Percentiles rank a stretch among this genome's conserved stretches.
Evolutionary conservation across 2,329 filamentous ascomycete species (phyloP).

Genomic region (Fusarium agapanthi): DNA sequence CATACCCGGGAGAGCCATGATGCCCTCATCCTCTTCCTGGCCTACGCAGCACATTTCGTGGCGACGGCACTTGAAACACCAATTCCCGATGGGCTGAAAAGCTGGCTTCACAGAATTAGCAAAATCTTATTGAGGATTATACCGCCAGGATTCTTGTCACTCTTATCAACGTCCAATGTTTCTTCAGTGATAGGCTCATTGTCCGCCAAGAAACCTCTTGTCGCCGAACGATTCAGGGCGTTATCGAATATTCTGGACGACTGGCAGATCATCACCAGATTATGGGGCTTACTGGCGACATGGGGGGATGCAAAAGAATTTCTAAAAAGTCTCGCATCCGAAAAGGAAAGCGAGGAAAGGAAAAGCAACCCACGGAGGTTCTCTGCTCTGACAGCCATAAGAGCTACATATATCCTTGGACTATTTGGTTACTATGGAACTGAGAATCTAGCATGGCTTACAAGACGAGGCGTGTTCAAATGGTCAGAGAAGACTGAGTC

Average conservation of each 20-base stretch:
- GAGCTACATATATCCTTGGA: slow-evolving; percentile 2
- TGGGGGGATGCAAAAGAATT: slow-evolving; percentile 23
- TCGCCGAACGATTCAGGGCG: slow-evolving; percentile 9
- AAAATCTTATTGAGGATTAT: rapidly evolving
- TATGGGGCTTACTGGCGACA: slow-evolving; percentile 17
- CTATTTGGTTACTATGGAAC: slow-evolving; percentile 7
- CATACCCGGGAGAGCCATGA: slow-evolving; percentile 29
- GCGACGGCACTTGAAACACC: slow-evolving; percentile 16
- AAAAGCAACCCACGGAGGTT: neutral
- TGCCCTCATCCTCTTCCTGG: slow-evolving; percentile 18
- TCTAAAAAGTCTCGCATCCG: neutral
- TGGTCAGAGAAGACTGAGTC: slow-evolving; percentile 8
- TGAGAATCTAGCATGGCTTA: slow-evolving; percentile 18
- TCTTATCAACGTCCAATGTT: neutral
- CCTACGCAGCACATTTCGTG: slow-evolving; percentile 20
- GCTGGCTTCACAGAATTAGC: neutral
- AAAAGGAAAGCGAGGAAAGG: neutral
- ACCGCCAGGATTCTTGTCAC: neutral
- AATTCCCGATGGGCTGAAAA: neutral
- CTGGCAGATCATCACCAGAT: slow-evolving; percentile 26
- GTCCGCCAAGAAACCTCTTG: neutral
- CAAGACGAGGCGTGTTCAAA: neutral
- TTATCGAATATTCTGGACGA: slow-evolving; percentile 27
- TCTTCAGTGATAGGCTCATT: neutral
- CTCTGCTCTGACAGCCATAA: neutral